These are phyloP conservation scores for Aspergillus vadensis DNA, from an alignment of 2,329 filamentous ascomycete genomes.

Conservation along the genomic window DNA sequence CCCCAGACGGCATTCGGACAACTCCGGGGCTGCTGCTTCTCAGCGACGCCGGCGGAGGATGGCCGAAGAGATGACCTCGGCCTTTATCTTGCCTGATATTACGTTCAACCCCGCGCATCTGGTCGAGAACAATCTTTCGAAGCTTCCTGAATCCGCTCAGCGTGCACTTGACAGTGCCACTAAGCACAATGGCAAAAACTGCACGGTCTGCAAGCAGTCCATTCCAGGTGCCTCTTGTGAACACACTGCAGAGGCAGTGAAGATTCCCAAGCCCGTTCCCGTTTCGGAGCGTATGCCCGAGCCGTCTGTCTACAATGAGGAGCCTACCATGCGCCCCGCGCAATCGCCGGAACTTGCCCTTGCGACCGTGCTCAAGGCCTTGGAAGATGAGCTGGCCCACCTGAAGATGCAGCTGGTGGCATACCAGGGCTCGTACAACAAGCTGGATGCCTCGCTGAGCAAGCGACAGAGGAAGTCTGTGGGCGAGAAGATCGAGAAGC, in stretches of 20 bases:
- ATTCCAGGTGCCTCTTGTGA: slow-evolving; percentile 39
- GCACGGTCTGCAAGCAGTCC: slow-evolving; percentile 57
- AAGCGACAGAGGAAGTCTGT: slow-evolving; percentile 65
- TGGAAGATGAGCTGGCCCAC: slow-evolving; percentile 78
- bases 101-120: slow-evolving; percentile 49
- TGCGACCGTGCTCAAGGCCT: slow-evolving; percentile 77
- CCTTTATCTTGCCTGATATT: slow-evolving; percentile 66
- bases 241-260: slow-evolving; percentile 37
- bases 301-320: slow-evolving; percentile 51
- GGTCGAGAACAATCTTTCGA: slow-evolving; percentile 32
- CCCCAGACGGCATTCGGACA: slow-evolving; percentile 44
- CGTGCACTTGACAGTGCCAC: slow-evolving; percentile 46
- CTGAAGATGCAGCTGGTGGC: slow-evolving; percentile 69
- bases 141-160: slow-evolving; percentile 44
- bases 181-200: slow-evolving; percentile 56
- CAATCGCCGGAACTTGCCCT: slow-evolving; percentile 72
- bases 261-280: slow-evolving; percentile 53
- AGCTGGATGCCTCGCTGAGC: slow-evolving; percentile 66
- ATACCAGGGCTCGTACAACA: slow-evolving; percentile 64
- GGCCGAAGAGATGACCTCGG: slow-evolving; percentile 62
- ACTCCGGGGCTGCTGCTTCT: slow-evolving; percentile 53
- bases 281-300: slow-evolving; percentile 53
- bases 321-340: slow-evolving; percentile 62
- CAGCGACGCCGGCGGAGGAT: slow-evolving; percentile 53
- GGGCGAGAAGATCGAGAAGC: slow-evolving; percentile 60